phyloP scores from a whole-genome alignment of 345 rosid species.

The Brassica incana region DNA sequence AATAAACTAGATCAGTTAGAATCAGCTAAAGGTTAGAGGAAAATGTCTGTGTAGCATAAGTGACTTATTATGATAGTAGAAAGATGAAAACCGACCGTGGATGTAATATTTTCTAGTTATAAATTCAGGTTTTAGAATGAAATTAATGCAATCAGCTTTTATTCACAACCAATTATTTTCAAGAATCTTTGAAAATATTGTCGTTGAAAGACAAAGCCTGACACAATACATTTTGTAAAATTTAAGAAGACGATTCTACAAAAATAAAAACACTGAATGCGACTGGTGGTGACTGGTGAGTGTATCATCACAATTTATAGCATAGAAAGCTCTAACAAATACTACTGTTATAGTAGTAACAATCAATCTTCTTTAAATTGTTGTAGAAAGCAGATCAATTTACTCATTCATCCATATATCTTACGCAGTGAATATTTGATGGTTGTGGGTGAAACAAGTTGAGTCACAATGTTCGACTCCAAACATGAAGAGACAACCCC shows the following conservation, averaged over 20 bases:
- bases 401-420: background rate
- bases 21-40: too few relatives aligned
- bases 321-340: background rate
- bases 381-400: background rate
- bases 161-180: background rate
- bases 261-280: background rate
- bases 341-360: background rate
- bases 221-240: background rate
- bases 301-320: background rate
- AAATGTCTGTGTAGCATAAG: too few relatives aligned
- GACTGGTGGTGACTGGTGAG: background rate
- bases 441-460: constrained; percentile 4
- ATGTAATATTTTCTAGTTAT: too few relatives aligned
- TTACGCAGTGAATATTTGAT: constrained; percentile 1
- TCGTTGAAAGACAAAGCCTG: background rate
- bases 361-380: background rate
- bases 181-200: background rate
- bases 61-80: too few relatives aligned
- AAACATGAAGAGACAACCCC: background rate
- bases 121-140: too few relatives aligned
- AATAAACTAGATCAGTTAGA: too few relatives aligned
- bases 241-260: background rate
- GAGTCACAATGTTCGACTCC: constrained; percentile 12
- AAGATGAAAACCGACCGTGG: too few relatives aligned
- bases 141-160: background rate